phyloP scores from a whole-genome alignment of 148 eudicot species.

The Vaccinium myrtillus region DNA sequence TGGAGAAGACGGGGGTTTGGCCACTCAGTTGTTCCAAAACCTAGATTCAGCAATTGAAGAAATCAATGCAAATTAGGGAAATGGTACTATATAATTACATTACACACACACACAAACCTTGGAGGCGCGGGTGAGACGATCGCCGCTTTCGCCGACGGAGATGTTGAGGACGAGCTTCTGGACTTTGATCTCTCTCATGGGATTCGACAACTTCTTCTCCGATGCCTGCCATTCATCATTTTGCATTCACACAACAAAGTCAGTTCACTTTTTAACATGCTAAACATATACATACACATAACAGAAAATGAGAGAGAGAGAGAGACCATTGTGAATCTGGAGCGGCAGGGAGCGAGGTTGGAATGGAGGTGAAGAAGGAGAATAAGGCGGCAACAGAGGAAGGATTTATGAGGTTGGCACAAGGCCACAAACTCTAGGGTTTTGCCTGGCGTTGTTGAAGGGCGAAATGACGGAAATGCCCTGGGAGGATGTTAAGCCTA shows the following conservation, averaged over 20 bases:
- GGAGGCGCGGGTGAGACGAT: slow-evolving; percentile 76
- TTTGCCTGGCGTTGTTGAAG: not conserved
- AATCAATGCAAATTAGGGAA: not conserved
- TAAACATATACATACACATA: no score
- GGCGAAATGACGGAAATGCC: slow-evolving; percentile 1
- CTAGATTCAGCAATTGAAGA: slow-evolving; percentile 18
- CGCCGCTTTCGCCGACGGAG: slow-evolving; percentile 83
- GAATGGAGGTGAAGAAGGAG: not conserved
- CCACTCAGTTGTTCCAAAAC: slow-evolving; percentile 85
- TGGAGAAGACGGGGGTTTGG: slow-evolving; percentile 77
- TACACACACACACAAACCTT: slow-evolving; percentile 26
- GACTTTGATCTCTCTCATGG: slow-evolving; percentile 72
- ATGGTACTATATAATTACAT: not conserved
- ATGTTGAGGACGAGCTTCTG: slow-evolving; percentile 73
- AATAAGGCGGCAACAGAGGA: not conserved
- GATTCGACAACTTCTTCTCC: slow-evolving; percentile 63
- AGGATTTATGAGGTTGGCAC: not conserved
- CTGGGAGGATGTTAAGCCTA: not conserved
- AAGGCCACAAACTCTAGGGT: not conserved
- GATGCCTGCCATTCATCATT: slow-evolving; percentile 38
- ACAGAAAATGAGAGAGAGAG: slow-evolving; percentile 2
- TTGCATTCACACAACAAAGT: not conserved
- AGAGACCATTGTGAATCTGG: slow-evolving; percentile 13
- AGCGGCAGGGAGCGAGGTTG: not conserved
- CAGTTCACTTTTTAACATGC: not conserved